These are phyloP conservation scores for Hericium rajendrae DNA, from an alignment of 768 basidiomycete genomes.

Conservation along the genomic window DNA sequence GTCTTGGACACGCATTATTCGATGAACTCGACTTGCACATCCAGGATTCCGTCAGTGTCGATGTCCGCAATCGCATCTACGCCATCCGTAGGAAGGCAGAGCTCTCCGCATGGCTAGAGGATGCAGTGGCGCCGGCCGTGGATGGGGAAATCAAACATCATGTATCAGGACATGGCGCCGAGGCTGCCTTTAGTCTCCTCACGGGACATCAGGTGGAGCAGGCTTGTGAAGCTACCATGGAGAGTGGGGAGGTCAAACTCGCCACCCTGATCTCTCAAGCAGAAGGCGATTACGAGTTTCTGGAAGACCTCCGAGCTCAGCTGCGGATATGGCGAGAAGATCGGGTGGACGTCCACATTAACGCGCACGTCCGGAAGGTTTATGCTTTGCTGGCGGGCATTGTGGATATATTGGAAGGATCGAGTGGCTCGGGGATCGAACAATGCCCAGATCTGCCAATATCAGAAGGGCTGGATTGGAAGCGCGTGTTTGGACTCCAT, in stretches of 20 bases:
- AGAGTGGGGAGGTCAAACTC: constrained; percentile 71
- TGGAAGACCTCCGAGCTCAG: constrained; percentile 64
- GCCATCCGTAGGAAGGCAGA: constrained; percentile 67
- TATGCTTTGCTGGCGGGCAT: constrained; percentile 82
- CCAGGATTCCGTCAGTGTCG: constrained; percentile 41
- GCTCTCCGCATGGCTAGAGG: constrained; percentile 78
- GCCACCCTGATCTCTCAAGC: constrained; percentile 86
- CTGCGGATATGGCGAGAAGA: constrained; percentile 78
- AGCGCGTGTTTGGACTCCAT: constrained; percentile 80
- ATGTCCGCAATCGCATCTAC: constrained; percentile 50
- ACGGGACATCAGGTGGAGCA: constrained; percentile 84
- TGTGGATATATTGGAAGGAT: constrained; percentile 47
- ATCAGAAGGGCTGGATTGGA: constrained; percentile 81
- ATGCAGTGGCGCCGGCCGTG: constrained; percentile 56
- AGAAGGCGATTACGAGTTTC: constrained; percentile 67
- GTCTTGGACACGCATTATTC: constrained; percentile 83
- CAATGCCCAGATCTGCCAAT: constrained; percentile 53
- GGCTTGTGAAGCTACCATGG: constrained; percentile 66
- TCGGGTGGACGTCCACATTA: constrained; percentile 58
- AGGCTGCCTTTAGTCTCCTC: constrained; percentile 64
- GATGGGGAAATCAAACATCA: constrained; percentile 59
- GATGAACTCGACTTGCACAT: constrained; percentile 70
- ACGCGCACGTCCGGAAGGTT: constrained; percentile 60
- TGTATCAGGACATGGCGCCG: constrained; percentile 33
- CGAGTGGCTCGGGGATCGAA: constrained; percentile 39